Evolutionary conservation across 208 protist species (phyloP).

Genomic region (Leishmania major): DNA sequence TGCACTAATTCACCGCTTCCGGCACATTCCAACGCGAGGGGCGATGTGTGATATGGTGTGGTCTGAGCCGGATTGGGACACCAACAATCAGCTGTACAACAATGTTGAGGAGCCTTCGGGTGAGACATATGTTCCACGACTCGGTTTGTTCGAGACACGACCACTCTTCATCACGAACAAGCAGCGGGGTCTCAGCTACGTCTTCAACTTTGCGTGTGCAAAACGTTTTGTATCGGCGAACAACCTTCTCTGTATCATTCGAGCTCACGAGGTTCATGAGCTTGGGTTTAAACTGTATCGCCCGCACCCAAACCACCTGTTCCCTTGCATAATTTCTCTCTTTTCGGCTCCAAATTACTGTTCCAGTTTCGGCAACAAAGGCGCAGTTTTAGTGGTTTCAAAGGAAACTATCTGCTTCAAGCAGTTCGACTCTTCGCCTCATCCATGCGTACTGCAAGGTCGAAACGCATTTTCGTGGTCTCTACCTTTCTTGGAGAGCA

Average conservation of each 20-base stretch:
- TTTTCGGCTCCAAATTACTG: conserved; percentile 99
- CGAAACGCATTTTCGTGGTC: conserved; percentile 81
- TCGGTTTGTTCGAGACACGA: conserved; percentile 58
- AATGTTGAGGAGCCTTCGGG: conserved; percentile 32
- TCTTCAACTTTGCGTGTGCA: conserved; percentile 83
- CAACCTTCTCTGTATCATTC: conserved; percentile 95
- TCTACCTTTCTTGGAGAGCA: conserved; percentile 64
- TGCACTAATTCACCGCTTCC: conserved; percentile 94
- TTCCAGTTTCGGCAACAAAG: conserved; percentile 98
- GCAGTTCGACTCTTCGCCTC: conserved; percentile 78
- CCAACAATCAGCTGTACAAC: conserved; percentile 78
- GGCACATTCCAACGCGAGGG: conserved; percentile 97
- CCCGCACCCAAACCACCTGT: conserved; percentile 83
- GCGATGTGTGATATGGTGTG: conserved; percentile 99
- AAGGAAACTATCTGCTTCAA: conserved; percentile 93
- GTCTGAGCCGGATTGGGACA: conserved; percentile 98
- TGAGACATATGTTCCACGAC: conserved; percentile 64
- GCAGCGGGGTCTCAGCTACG: conserved; percentile 74
- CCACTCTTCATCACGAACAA: conserved; percentile 75
- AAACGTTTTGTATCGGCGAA: conserved; percentile 95
- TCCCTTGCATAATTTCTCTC: conserved; percentile 97
- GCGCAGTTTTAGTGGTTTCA: conserved; percentile 81
- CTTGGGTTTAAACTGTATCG: conserved; percentile 95
- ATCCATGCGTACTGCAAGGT: conserved; percentile 67
- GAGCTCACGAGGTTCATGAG: conserved; percentile 96